Base-by-base conservation (phyloP, 192 early-diverging fungal genomes). In the Blastocladiella britannica region DNA sequence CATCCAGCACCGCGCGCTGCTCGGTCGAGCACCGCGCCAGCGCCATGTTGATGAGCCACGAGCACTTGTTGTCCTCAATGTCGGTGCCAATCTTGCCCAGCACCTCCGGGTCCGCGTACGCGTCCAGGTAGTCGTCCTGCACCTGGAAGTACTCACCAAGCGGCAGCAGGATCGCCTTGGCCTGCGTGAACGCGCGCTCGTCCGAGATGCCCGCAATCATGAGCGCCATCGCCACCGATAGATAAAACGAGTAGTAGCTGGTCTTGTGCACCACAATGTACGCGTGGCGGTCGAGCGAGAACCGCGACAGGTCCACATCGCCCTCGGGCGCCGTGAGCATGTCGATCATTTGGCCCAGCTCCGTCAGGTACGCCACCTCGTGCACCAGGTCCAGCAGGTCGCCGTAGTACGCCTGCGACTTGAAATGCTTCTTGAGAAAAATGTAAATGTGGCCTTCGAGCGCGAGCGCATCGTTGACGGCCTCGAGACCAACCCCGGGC, bases 1-100 rank as follows among this genome's bases (percentile, higher is more conserved):
- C 82, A 80, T 89, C 83, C 8, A 95, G 78, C 2, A 87, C 29
- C 69, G 82, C 66, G 58, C 88, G 80, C 73, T 98, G 94, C 61
- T 85, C 88, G 31, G 82, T 68, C n/a, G 68, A 75, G 53, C 77
- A 82, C 53, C 70, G 76, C 60, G 69, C 72, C 24, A 98, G 76
- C 1, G 93, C 93, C 71, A 91, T 83, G 61, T 91, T 89, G 62
- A 98, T 85, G 59, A 95, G 70, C 94, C 94, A 98, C 22, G 84
- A 88, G 73, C 94, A 98, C 79, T 98, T 98, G 82, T 98, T 98
- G 71, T 95, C 93, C 73, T 95, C 84, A 54, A 98, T 98, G 66
- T 98, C 94, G 26, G 94, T 98, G 51, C 94, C 94, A 70, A 98
- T 90, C 78, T 98, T 98, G 64, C 94, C 94, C 70, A 96, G 96